Evolutionary conservation across 2,329 filamentous ascomycete genomes (phyloP).

Genomic region (Elsinoe batatas): DNA sequence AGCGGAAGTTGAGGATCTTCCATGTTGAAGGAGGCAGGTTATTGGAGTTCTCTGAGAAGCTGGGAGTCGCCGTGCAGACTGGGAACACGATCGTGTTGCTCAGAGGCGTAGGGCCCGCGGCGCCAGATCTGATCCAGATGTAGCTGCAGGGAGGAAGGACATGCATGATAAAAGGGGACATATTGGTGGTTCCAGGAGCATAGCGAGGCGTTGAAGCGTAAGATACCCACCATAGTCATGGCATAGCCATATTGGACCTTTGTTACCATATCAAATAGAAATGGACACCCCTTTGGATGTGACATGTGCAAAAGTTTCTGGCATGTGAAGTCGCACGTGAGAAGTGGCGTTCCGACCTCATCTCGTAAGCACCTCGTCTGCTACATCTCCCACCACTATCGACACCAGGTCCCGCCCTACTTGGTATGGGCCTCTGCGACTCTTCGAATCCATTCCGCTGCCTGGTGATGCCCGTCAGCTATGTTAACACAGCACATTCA

Average conservation of each 20-base stretch:
- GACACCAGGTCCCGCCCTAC: too few relatives aligned
- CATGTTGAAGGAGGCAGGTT: conserved; percentile 84
- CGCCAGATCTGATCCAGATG: conserved; percentile 58
- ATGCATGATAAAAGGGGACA: not conserved
- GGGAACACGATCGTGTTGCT: conserved; percentile 87
- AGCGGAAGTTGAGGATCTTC: conserved; percentile 75
- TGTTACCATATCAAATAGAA: not conserved
- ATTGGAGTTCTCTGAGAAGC: conserved; percentile 78
- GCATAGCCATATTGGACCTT: not conserved
- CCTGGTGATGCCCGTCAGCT: too few relatives aligned
- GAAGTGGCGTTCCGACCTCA: too few relatives aligned
- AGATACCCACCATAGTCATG: not conserved
- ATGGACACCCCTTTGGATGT: not conserved
- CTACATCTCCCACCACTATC: too few relatives aligned
- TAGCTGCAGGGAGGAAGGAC: conserved; percentile 19
- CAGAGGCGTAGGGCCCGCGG: conserved; percentile 70
- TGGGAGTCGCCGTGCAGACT: conserved; percentile 61
- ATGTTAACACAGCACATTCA: too few relatives aligned
- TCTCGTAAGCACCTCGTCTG: too few relatives aligned
- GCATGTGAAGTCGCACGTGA: too few relatives aligned
- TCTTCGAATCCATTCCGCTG: too few relatives aligned
- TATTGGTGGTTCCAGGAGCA: not conserved
- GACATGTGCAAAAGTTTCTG: too few relatives aligned
- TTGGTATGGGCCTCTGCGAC: too few relatives aligned
- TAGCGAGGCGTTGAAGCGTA: not conserved